phyloP scores from a whole-genome alignment of 208 protist genomes.

The Acanthamoeba lenticulata region DNA sequence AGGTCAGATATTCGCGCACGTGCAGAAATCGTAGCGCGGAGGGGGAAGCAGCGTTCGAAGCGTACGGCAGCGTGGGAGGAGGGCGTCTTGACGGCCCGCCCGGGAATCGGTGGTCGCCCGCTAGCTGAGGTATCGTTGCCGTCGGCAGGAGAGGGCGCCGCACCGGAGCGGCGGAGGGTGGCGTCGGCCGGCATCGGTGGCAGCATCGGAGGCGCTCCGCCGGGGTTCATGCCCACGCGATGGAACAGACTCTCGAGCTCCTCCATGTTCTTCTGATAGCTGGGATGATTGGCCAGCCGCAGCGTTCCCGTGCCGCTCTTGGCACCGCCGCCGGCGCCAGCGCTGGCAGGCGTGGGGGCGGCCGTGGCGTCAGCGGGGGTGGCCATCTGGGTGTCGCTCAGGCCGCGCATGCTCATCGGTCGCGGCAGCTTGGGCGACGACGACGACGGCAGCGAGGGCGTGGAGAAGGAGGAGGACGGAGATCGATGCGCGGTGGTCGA shows the following conservation, averaged over 20 bases:
- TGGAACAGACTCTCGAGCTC: background rate
- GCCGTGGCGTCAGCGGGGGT: background rate
- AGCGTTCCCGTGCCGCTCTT: background rate
- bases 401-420: background rate
- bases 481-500: background rate
- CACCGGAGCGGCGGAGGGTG: background rate
- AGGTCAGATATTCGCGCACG: background rate
- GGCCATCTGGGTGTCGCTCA: background rate
- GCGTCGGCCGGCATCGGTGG: background rate
- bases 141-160: background rate
- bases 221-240: background rate
- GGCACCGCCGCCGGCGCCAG: no score
- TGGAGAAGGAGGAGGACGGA: background rate
- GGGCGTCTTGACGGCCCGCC: background rate
- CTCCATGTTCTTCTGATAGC: slow-evolving; percentile 12
- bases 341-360: background rate
- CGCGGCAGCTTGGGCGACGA: background rate
- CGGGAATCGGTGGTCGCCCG: background rate
- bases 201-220: background rate
- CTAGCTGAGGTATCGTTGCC: background rate
- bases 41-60: background rate
- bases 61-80: background rate
- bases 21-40: background rate
- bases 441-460: background rate
- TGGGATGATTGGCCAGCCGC: background rate